Evolutionary conservation across 2,329 filamentous ascomycete genomes (phyloP).

Genomic region (Trichoderma atrobrunneum): DNA sequence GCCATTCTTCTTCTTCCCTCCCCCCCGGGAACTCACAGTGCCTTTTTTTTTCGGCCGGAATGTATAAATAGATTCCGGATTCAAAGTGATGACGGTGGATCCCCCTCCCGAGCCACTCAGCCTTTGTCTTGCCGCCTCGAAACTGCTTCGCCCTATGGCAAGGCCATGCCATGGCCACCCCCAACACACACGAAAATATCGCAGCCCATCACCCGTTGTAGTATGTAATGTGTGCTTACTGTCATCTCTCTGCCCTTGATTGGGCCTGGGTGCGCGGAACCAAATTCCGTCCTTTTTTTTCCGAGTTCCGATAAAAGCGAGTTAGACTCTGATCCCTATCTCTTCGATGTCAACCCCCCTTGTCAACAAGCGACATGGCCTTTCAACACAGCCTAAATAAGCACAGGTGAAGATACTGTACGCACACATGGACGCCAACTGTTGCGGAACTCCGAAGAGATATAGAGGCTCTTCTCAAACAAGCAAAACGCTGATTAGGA

Average conservation of each 20-base stretch:
- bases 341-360: background rate
- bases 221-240: background rate
- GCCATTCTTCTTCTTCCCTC: background rate
- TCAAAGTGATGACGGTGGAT: constrained; percentile 8
- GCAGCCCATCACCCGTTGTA: background rate
- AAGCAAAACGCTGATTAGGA: background rate
- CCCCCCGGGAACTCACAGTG: background rate
- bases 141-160: background rate
- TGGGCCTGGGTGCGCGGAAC: background rate
- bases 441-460: background rate
- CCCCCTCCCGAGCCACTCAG: background rate
- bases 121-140: background rate
- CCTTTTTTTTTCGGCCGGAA: background rate
- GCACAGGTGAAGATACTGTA: background rate
- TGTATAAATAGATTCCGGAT: constrained; percentile 9
- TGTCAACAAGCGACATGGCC: background rate
- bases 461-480: background rate
- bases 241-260: background rate
- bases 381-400: background rate
- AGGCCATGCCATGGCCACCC: background rate
- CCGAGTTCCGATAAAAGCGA: background rate
- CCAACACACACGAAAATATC: background rate
- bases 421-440: background rate
- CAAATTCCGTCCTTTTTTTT: background rate
- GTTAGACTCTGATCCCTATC: background rate